A percentile compares a stretch with the other conserved stretches of the same genome.
phyloP scores from a whole-genome alignment of 805 yeast genomes.

The Jamesozyma spencerorum region DNA sequence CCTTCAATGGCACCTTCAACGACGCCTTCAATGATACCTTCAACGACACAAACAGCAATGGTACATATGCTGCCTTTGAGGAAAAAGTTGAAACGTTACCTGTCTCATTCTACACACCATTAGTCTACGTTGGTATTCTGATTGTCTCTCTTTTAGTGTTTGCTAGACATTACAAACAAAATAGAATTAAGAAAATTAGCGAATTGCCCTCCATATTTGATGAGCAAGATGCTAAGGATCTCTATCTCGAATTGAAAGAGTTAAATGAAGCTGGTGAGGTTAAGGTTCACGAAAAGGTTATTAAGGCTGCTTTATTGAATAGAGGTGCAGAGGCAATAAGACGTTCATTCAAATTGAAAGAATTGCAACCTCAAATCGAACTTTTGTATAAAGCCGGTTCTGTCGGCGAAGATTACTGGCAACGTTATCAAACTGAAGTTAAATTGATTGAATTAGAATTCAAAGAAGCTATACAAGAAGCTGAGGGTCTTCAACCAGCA shows the following conservation, averaged over 20 bases:
- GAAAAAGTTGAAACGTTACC: slow-evolving; percentile 28
- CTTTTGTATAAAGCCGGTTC: slow-evolving; percentile 77
- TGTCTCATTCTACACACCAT: slow-evolving; percentile 60
- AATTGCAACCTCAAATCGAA: slow-evolving; percentile 59
- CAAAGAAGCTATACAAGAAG: slow-evolving; percentile 64
- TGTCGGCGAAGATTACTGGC: slow-evolving; percentile 82
- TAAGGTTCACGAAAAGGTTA: slow-evolving; percentile 57
- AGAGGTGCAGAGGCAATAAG: slow-evolving; percentile 85
- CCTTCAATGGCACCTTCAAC: slow-evolving; percentile 2
- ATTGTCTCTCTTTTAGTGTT: slow-evolving; percentile 59
- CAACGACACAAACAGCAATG: slow-evolving; percentile 4
- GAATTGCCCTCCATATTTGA: slow-evolving; percentile 65
- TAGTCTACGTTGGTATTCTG: slow-evolving; percentile 64
- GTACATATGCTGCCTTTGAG: slow-evolving; percentile 10
- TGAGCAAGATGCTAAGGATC: slow-evolving; percentile 53
- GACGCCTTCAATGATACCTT: slow-evolving; percentile 7
- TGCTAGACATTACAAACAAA: slow-evolving; percentile 58
- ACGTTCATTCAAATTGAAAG: slow-evolving; percentile 73
- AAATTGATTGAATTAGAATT: slow-evolving; percentile 77
- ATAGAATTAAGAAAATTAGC: slow-evolving; percentile 40
- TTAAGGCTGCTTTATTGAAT: slow-evolving; percentile 57
- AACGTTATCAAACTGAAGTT: slow-evolving; percentile 66
- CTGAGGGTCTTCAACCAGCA: slow-evolving; percentile 61
- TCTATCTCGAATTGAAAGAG: slow-evolving; percentile 51
- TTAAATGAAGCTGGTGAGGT: slow-evolving; percentile 24